Base-by-base conservation (phyloP, 305 asterid species). In the Solanum chacoense region DNA sequence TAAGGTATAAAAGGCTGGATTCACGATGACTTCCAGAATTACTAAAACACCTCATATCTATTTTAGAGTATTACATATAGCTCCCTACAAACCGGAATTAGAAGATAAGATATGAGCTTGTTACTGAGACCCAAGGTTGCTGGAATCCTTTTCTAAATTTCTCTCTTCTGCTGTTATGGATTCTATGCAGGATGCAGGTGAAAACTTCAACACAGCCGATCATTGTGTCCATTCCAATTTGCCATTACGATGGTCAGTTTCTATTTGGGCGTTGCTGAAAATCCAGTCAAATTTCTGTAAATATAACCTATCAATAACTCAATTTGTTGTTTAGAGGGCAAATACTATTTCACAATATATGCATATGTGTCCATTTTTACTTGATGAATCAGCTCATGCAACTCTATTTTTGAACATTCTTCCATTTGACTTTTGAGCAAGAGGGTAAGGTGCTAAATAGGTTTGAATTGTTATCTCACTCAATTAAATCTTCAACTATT, bases 151-250 rank as follows among this genome's bases (percentile, higher is more conserved):
- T 45, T 4, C 40, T 83, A 50, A 81, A 45, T 31, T 45, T 29
- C 29, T 80, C 18, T 29, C 37, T 75, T 38, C 35, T 50, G 24
- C 26, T 76, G 36, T 32, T 65, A 20, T 50, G 86, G 75, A 50
- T 28, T 76, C 28, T 88, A 85, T 93, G 92, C 95, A 97, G 99
- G 96, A 97, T 96, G 99, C 99, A 95, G 95, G 98, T 97, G 92
- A 97, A 95, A 94, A 40, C 98, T 74, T 93, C 94, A 76, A 87
- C 95, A 45, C 99, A 96, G 34, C 99, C 99, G 86, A 94, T 97
- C 90, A 95, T 97, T 89, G 94, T 97, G 89, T 96, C 99, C 74
- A 28, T 95, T 74, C 99, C 99, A 24, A 97, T 97, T 89, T 92
- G 96, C 89, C 98, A 97, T 91, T 92, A 91, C 87, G 98, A 97